Evolutionary conservation across 441 rosid species (phyloP).

Genomic region (California macrophylla): DNA sequence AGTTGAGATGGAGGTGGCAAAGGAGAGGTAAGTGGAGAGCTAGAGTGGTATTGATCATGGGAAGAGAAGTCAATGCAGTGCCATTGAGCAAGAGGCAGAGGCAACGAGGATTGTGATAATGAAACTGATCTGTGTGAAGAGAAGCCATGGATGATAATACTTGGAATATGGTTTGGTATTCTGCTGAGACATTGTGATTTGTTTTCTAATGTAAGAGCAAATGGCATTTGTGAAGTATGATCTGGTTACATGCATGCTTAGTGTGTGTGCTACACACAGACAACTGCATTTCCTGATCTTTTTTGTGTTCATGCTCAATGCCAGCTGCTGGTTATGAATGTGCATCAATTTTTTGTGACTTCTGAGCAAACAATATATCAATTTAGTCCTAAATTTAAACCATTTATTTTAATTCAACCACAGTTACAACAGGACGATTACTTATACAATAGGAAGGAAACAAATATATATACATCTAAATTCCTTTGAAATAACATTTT

Average conservation of each 20-base stretch:
- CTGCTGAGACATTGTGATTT: neutral
- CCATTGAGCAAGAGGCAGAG: conserved; percentile 59
- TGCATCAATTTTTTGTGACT: neutral
- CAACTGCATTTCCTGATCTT: neutral
- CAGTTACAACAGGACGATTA: too few species aligned
- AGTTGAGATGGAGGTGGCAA: conserved; percentile 38
- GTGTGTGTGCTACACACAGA: neutral
- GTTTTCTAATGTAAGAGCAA: neutral
- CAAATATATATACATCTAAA: too few species aligned
- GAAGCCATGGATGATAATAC: conserved; percentile 8
- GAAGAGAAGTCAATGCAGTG: conserved; percentile 40
- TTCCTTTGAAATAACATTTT: too few species aligned
- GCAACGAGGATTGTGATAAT: conserved; percentile 34
- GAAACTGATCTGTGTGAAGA: conserved; percentile 10
- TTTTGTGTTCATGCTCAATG: neutral
- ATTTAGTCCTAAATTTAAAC: too few species aligned
- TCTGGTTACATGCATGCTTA: neutral
- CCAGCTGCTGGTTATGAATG: neutral
- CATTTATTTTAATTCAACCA: too few species aligned
- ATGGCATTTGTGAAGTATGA: neutral
- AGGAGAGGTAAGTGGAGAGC: conserved; percentile 51
- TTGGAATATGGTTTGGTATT: neutral
- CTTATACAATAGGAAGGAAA: too few species aligned
- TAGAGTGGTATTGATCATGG: conserved; percentile 50
- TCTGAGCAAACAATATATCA: too few species aligned